These are phyloP conservation scores for Hypomyces perniciosus DNA, from an alignment of 2,329 filamentous ascomycete genomes.

Conservation along the genomic window DNA sequence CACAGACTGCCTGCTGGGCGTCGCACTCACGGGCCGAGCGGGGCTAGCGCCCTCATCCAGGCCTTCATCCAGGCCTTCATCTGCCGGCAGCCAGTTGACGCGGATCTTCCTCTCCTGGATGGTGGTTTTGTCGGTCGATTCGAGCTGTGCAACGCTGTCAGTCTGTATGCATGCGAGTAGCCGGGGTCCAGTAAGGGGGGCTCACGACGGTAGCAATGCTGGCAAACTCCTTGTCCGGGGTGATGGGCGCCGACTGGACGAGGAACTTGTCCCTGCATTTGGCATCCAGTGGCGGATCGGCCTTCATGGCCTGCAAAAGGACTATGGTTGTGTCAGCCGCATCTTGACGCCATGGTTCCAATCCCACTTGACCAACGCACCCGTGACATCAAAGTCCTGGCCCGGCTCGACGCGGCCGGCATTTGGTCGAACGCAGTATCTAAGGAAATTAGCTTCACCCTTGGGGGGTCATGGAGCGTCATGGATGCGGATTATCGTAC, in stretches of 20 bases:
- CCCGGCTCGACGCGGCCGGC: constrained; percentile 92
- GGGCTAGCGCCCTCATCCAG: constrained; percentile 20
- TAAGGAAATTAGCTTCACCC: constrained; percentile 32
- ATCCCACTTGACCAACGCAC: constrained; percentile 42
- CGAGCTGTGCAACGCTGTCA: constrained; percentile 55
- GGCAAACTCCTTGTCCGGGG: constrained; percentile 73
- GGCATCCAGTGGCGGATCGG: constrained; percentile 76
- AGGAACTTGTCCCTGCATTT: constrained; percentile 98
- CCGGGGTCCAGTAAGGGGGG: constrained; percentile 7
- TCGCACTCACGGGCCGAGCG: constrained; percentile 23
- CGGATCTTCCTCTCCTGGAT: constrained; percentile 95
- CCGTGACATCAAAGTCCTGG: constrained; percentile 84
- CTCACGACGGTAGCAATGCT: constrained; percentile 77
- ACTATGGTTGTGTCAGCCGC: constrained; percentile 47
- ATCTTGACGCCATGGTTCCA: constrained; percentile 6
- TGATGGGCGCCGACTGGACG: constrained; percentile 83
- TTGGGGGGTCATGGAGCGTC: constrained; percentile 10
- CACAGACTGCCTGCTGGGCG: constrained; percentile 36
- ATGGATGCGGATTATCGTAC: constrained; percentile 50
- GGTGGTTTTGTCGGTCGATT: constrained; percentile 66
- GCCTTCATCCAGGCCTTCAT: constrained; percentile 34
- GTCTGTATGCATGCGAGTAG: not conserved
- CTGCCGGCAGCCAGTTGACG: constrained; percentile 72
- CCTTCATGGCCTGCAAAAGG: constrained; percentile 95
- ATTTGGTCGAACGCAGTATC: constrained; percentile 97